phyloP scores from a whole-genome alignment of 768 basidiomycete species.

The Boletus rex-veris region DNA sequence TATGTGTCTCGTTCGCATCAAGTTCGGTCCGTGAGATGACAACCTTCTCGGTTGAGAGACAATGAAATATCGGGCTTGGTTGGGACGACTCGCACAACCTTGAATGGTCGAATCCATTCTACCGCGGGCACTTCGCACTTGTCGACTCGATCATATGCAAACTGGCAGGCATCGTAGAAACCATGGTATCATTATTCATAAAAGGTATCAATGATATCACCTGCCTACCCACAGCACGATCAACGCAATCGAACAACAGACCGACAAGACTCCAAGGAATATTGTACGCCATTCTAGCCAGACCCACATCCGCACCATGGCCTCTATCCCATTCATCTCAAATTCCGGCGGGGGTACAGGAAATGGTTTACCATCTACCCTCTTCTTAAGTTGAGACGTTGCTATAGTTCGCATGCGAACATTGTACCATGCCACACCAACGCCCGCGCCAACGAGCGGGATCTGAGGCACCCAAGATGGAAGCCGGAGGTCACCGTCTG shows the following conservation, averaged over 20 bases:
- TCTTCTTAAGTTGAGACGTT: slow-evolving; percentile 5
- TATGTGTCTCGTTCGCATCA: too few relatives aligned
- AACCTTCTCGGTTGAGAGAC: too few relatives aligned
- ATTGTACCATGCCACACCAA: slow-evolving; percentile 63
- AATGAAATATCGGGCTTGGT: too few relatives aligned
- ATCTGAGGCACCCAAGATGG: slow-evolving; percentile 42
- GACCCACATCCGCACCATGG: slow-evolving; percentile 46
- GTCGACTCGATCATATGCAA: too few relatives aligned
- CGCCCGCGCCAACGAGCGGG: slow-evolving; percentile 62
- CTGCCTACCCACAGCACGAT: background rate
- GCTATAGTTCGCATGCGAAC: slow-evolving; percentile 55
- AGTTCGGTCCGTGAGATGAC: too few relatives aligned
- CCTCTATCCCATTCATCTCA: slow-evolving; percentile 34
- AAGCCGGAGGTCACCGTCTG: slow-evolving; percentile 22
- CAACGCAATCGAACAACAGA: background rate
- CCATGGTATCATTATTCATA: too few relatives aligned
- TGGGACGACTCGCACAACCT: too few relatives aligned
- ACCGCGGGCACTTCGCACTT: too few relatives aligned
- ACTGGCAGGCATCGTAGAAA: too few relatives aligned
- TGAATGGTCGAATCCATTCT: too few relatives aligned
- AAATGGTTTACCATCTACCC: background rate
- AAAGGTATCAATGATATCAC: slow-evolving; percentile 18
- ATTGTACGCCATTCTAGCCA: slow-evolving; percentile 32
- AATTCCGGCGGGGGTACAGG: slow-evolving; percentile 18
- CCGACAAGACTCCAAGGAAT: background rate